phyloP scores from a whole-genome alignment of 805 yeast species.

The Hemisphaericaspora nanyangensis region DNA sequence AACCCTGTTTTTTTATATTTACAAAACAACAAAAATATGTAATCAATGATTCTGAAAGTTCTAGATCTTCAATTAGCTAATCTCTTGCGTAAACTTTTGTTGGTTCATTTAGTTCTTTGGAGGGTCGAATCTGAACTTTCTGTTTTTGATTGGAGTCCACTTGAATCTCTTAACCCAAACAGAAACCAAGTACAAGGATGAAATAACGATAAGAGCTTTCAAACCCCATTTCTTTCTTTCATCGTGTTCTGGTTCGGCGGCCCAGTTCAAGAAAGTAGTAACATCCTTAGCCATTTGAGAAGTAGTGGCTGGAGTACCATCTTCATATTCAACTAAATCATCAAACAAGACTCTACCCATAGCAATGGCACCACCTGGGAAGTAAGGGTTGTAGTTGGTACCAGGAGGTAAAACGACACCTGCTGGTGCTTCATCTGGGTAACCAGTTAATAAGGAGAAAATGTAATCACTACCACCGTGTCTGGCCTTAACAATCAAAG shows the following conservation, averaged over 20 bases:
- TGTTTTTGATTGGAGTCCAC: slow-evolving; percentile 94
- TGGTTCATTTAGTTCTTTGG: slow-evolving; percentile 54
- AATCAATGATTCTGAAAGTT: neutral
- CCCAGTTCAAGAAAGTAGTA: slow-evolving; percentile 93
- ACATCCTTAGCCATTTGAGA: slow-evolving; percentile 99
- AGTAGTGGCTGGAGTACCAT: slow-evolving; percentile 97
- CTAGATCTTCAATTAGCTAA: no score
- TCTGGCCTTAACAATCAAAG: slow-evolving; percentile 96
- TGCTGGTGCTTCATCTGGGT: slow-evolving; percentile 98
- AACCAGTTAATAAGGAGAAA: slow-evolving; percentile 92
- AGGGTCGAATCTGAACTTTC: slow-evolving; percentile 90
- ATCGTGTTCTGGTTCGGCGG: slow-evolving; percentile 97
- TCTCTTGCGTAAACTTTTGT: no score
- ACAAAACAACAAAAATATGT: neutral
- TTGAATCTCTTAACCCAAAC: slow-evolving; percentile 96
- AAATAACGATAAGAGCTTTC: slow-evolving; percentile 79
- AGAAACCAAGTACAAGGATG: slow-evolving; percentile 75
- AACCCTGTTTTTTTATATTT: neutral
- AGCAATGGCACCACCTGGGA: slow-evolving; percentile 99
- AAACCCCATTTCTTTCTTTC: slow-evolving; percentile 96
- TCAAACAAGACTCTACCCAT: slow-evolving; percentile 98
- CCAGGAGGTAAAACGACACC: slow-evolving; percentile 94
- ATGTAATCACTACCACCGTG: slow-evolving; percentile 97
- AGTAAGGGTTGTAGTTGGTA: slow-evolving; percentile 97
- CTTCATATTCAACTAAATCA: slow-evolving; percentile 96